These are phyloP conservation scores for Backusella tuberculispora DNA, from an alignment of 192 early-diverging fungal species.

Conservation along the genomic window DNA sequence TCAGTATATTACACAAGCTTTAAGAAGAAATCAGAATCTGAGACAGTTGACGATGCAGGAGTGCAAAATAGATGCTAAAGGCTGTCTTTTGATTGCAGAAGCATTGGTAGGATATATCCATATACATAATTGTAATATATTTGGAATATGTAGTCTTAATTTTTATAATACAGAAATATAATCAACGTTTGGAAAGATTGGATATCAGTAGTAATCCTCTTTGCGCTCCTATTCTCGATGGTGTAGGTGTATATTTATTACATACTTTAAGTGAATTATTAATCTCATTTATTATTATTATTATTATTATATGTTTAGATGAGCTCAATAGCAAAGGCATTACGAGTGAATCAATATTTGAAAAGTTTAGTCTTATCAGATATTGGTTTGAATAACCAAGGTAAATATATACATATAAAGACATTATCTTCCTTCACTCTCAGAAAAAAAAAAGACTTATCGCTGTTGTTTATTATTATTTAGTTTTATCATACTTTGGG, in stretches of 20 bases:
- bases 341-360: slow-evolving; percentile 52
- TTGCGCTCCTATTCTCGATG: slow-evolving; percentile 38
- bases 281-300: neutral
- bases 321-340: slow-evolving; percentile 41
- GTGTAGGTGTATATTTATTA: slow-evolving; percentile 29
- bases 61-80: slow-evolving; percentile 55
- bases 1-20: slow-evolving; percentile 57
- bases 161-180: slow-evolving; percentile 47
- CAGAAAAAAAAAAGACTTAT: neutral
- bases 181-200: slow-evolving; percentile 47
- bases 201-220: slow-evolving; percentile 47
- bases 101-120: slow-evolving; percentile 47
- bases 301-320: slow-evolving; percentile 31
- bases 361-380: slow-evolving; percentile 42
- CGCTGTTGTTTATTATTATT: slow-evolving; percentile 15
- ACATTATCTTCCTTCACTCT: neutral
- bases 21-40: slow-evolving; percentile 55
- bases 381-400: slow-evolving; percentile 23
- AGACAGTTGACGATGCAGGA: slow-evolving; percentile 46
- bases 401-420: slow-evolving; percentile 14
- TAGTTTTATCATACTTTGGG: slow-evolving; percentile 71
- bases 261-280: neutral
- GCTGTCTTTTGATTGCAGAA: slow-evolving; percentile 50
- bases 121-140: neutral
- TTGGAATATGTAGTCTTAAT: neutral